Conservation (phyloP, 371 early-diverging fungal species). For the Syncephalastrum racemosum region DNA sequence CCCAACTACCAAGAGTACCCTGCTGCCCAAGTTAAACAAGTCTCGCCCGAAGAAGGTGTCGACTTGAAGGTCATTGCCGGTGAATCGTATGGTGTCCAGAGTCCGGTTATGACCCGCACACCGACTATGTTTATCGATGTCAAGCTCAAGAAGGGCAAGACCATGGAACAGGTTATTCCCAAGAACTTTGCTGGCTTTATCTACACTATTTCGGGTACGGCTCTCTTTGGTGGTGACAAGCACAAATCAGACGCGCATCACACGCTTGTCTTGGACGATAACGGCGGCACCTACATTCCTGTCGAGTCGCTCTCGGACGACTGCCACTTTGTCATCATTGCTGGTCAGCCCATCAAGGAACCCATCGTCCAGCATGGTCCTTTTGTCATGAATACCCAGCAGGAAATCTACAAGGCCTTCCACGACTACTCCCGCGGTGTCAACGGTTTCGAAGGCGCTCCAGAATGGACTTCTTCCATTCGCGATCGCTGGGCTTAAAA, state of each 20-base stretch:
- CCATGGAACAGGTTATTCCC: conserved; percentile 60
- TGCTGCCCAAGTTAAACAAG: conserved; percentile 58
- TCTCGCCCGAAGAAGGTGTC: conserved; percentile 54
- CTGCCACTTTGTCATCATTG: conserved; percentile 61
- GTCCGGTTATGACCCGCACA: conserved; percentile 63
- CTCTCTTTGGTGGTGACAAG: conserved; percentile 48
- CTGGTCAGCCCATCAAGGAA: conserved; percentile 56
- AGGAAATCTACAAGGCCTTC: conserved; percentile 57
- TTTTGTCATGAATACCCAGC: conserved; percentile 60
- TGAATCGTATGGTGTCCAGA: conserved; percentile 58
- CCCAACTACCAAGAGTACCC: conserved; percentile 79
- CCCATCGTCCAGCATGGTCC: conserved; percentile 63
- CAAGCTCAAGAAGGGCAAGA: conserved; percentile 53
- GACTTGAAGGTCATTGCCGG: conserved; percentile 82
- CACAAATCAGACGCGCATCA: conserved; percentile 56
- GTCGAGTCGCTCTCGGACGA: conserved; percentile 52
- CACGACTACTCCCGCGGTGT: conserved; percentile 45
- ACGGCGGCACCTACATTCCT: conserved; percentile 39
- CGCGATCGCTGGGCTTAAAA: conserved; percentile 15
- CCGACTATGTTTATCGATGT: conserved; percentile 78
- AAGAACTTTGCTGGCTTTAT: conserved; percentile 61
- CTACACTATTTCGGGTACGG: conserved; percentile 65
- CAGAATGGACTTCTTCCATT: conserved; percentile 38
- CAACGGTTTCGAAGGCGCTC: conserved; percentile 61
- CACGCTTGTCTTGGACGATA: conserved; percentile 51